Evolutionary conservation across 768 basidiomycete species (phyloP).

Genomic region (Mycena latifolia): DNA sequence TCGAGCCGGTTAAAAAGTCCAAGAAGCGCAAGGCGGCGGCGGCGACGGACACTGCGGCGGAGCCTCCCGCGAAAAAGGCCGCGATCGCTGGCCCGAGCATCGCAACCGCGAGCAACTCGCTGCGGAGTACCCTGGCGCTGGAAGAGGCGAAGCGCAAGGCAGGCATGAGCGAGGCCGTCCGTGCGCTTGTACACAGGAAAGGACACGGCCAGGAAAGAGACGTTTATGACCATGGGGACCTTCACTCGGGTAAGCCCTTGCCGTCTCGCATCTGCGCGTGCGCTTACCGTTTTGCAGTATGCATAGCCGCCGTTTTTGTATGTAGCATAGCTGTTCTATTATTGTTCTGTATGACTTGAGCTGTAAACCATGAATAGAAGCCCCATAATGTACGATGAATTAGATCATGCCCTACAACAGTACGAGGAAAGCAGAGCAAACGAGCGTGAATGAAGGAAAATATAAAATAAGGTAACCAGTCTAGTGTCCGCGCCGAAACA

Average conservation of each 20-base stretch:
- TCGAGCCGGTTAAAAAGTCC: constrained; percentile 67
- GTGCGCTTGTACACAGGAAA: constrained; percentile 82
- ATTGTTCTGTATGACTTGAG: constrained; percentile 7
- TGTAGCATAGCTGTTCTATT: constrained; percentile 23
- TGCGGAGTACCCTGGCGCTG: constrained; percentile 77
- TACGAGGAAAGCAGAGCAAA: constrained; percentile 24
- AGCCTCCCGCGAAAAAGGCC: constrained; percentile 61
- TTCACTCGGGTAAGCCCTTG: constrained; percentile 84
- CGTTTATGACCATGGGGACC: constrained; percentile 93
- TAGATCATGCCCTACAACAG: constrained; percentile 30
- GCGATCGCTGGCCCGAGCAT: constrained; percentile 48
- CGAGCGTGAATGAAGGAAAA: constrained; percentile 30
- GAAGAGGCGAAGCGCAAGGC: constrained; percentile 90
- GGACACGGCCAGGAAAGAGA: constrained; percentile 75
- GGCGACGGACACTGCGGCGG: constrained; percentile 48
- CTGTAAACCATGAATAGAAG: no score
- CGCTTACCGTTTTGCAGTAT: constrained; percentile 23
- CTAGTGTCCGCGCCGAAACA: constrained; percentile 28
- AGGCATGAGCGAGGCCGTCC: constrained; percentile 88
- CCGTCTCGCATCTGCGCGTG: not conserved
- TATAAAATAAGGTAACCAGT: constrained; percentile 3
- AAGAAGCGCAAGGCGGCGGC: constrained; percentile 71
- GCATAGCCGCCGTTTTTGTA: constrained; percentile 10
- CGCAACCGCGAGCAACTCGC: constrained; percentile 71
- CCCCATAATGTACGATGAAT: constrained; percentile 29